Percentiles rank a stretch among this genome's conserved stretches.
Evolutionary conservation across 257 asterid species (phyloP).

Genomic region (Solanum ossicruentum): DNA sequence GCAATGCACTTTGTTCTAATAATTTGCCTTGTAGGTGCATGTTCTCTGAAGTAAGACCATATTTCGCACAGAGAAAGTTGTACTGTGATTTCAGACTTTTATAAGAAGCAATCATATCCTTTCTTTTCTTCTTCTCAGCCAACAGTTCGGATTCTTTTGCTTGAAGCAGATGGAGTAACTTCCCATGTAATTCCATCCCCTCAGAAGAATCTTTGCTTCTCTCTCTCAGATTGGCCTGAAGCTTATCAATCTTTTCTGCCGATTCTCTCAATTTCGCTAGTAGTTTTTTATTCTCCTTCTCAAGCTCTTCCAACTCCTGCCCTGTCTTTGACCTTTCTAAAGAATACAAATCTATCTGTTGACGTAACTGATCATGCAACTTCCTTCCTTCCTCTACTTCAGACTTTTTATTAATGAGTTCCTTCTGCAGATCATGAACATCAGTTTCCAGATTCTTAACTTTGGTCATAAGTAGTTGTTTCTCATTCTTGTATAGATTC

Average conservation of each 20-base stretch:
- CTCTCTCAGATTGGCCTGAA: slow-evolving; percentile 30
- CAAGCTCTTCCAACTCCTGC: slow-evolving; percentile 37
- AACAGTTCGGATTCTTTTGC: slow-evolving; percentile 48
- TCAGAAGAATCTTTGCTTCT: slow-evolving; percentile 40
- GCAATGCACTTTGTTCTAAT: slow-evolving; percentile 33
- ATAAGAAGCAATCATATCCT: slow-evolving; percentile 17
- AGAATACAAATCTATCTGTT: slow-evolving; percentile 22
- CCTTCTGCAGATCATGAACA: slow-evolving; percentile 34
- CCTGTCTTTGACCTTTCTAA: slow-evolving; percentile 34
- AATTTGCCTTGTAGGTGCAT: slow-evolving; percentile 17
- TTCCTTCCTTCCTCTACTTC: slow-evolving; percentile 40
- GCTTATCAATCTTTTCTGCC: slow-evolving; percentile 37
- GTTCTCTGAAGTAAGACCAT: slow-evolving; percentile 36
- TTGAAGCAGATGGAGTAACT: slow-evolving; percentile 61
- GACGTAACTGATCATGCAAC: slow-evolving; percentile 32
- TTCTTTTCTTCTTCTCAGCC: slow-evolving; percentile 42
- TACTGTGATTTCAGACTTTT: slow-evolving; percentile 63
- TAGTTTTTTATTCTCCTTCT: slow-evolving; percentile 42
- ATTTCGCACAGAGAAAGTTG: slow-evolving; percentile 36
- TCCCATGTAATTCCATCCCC: slow-evolving; percentile 54
- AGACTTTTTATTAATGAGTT: slow-evolving; percentile 23
- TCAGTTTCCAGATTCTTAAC: slow-evolving; percentile 15
- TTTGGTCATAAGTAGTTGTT: slow-evolving; percentile 25
- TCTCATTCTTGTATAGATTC: slow-evolving; percentile 33
- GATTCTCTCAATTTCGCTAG: slow-evolving; percentile 35